These are phyloP conservation scores for Echeveria elegans DNA, from an alignment of 164 flowering plant genomes.

Conservation along the genomic window DNA sequence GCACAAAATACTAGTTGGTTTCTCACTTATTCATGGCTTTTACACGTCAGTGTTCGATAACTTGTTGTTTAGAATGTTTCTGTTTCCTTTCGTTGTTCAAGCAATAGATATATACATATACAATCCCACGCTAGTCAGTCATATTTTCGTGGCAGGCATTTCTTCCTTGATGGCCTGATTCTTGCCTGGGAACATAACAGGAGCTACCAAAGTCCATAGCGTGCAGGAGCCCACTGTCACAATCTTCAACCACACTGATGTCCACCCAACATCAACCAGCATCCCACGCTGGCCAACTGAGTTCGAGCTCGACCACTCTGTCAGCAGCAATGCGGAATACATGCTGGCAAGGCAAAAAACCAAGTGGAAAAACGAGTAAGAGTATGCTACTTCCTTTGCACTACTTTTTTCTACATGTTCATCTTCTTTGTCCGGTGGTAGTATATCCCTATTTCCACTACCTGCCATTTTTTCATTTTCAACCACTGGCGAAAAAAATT, in stretches of 20 bases:
- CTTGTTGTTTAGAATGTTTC: no score
- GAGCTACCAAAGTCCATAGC: constrained; percentile 88
- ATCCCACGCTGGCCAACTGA: constrained; percentile 96
- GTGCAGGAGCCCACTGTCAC: constrained; percentile 91
- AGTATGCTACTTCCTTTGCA: constrained; percentile 65
- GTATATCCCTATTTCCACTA: no score
- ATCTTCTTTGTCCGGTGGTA: constrained; percentile 59
- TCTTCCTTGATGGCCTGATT: no score
- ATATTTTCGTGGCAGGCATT: no score
- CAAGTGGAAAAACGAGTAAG: constrained; percentile 89
- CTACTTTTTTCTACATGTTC: constrained; percentile 55
- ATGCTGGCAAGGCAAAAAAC: constrained; percentile 98
- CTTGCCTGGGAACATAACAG: constrained; percentile 81
- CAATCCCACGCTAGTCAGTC: no score
- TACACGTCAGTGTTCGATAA: no score
- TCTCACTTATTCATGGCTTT: no score
- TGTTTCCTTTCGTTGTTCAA: no score
- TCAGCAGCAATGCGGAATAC: constrained; percentile 98
- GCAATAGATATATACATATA: no score
- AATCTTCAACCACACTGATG: constrained; percentile 92
- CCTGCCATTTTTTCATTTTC: constrained; percentile 18
- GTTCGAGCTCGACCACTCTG: constrained; percentile 97
- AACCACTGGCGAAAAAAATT: not conserved
- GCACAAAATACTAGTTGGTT: no score
- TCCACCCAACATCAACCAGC: constrained; percentile 97